These are phyloP conservation scores for Mediolabrus comicus DNA, from an alignment of 108 stramenopile genomes.

Conservation along the genomic window DNA sequence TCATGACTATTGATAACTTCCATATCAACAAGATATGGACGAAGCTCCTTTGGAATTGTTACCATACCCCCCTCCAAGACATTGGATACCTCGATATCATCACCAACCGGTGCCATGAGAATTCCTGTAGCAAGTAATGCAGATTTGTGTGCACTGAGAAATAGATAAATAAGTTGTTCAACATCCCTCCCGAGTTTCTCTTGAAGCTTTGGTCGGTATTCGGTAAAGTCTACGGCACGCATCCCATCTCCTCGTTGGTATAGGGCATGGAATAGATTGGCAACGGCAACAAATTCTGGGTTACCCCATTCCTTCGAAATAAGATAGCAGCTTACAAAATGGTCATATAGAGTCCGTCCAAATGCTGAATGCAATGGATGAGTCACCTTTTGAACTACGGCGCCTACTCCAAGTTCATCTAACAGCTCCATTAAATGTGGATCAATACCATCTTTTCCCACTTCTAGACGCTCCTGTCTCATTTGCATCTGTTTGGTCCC, in stretches of 20 bases:
- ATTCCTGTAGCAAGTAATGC: not conserved
- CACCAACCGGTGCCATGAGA: conserved; percentile 15
- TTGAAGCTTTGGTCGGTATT: conserved; percentile 19
- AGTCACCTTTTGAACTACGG: conserved; percentile 13
- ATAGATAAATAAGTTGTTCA: conserved; percentile 19
- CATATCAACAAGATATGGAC: conserved; percentile 8
- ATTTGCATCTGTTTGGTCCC: conserved; percentile 8
- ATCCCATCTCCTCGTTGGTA: conserved; percentile 28
- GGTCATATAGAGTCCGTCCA: conserved; percentile 23
- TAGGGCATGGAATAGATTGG: conserved; percentile 16
- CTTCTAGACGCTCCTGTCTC: conserved; percentile 2
- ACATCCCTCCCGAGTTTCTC: conserved; percentile 15
- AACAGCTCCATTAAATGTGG: conserved; percentile 12
- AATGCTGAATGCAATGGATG: conserved; percentile 19
- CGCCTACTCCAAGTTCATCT: conserved; percentile 1
- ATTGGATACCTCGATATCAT: conserved; percentile 17
- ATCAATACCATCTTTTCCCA: not conserved
- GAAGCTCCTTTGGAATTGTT: conserved; percentile 9
- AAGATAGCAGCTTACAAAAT: conserved; percentile 22
- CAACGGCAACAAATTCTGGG: not conserved
- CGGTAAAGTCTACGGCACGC: conserved; percentile 24
- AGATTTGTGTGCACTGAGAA: conserved; percentile 19
- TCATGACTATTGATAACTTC: conserved; percentile 22
- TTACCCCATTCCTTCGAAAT: conserved; percentile 21
- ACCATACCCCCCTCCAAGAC: conserved; percentile 15